A percentile compares a stretch with the other conserved stretches of the same genome.
phyloP scores from a whole-genome alignment of 2,329 filamentous ascomycete genomes.

The Fusarium sp. region DNA sequence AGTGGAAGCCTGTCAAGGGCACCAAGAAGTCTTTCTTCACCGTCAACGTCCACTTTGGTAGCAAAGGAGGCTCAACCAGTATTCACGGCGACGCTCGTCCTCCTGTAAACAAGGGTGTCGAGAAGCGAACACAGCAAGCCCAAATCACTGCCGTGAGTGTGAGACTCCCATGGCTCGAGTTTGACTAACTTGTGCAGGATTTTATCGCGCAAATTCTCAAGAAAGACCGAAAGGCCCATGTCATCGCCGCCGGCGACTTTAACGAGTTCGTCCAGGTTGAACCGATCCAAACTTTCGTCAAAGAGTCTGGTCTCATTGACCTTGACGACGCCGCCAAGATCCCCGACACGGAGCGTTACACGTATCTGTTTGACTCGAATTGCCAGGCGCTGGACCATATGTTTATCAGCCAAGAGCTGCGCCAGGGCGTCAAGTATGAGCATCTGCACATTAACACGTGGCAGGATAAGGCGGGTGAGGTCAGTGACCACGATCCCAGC shows the following conservation, averaged over 20 bases:
- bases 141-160: slow-evolving; percentile 69
- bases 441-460: slow-evolving; percentile 82
- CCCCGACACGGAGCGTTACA: slow-evolving; percentile 74
- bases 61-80: slow-evolving; percentile 76
- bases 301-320: slow-evolving; percentile 70
- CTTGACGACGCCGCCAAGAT: slow-evolving; percentile 73
- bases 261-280: slow-evolving; percentile 79
- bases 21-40: slow-evolving; percentile 74
- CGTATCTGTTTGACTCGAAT: slow-evolving; percentile 80
- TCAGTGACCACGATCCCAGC: slow-evolving; percentile 80
- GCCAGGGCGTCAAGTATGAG: slow-evolving; percentile 66
- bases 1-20: slow-evolving; percentile 73
- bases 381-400: slow-evolving; percentile 80
- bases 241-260: slow-evolving; percentile 78
- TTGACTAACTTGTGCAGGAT: slow-evolving; percentile 48
- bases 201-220: slow-evolving; percentile 73
- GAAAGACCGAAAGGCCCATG: slow-evolving; percentile 67
- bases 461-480: slow-evolving; percentile 69
- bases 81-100: slow-evolving; percentile 77
- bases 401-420: slow-evolving; percentile 72
- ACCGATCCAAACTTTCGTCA: slow-evolving; percentile 70
- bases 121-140: slow-evolving; percentile 70
- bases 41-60: slow-evolving; percentile 78
- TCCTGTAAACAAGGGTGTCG: slow-evolving; percentile 76
- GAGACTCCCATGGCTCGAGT: background rate